A percentile compares a stretch with the other conserved stretches of the same genome.
Conservation (phyloP, 345 rosid genomes). For the Mallotus nudiflorus region DNA sequence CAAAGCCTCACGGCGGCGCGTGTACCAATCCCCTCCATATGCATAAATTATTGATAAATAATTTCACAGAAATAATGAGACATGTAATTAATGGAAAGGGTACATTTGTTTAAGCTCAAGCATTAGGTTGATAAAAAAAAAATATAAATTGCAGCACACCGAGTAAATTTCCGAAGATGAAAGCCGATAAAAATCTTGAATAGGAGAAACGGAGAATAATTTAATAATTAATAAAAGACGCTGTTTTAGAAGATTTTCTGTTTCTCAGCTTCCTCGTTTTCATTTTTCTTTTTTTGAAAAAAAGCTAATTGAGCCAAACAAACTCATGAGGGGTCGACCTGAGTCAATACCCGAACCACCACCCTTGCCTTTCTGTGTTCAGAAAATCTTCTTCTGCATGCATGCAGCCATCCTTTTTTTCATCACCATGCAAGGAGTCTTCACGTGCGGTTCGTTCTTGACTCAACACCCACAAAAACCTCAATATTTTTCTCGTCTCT, state of each 20-base stretch:
- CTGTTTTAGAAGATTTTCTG: background rate
- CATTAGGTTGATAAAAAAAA: background rate
- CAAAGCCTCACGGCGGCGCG: background rate
- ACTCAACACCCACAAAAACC: constrained; percentile 75
- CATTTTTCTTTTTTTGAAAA: too few relatives aligned
- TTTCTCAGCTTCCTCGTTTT: background rate
- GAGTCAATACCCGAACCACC: constrained; percentile 99
- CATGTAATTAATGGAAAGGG: background rate
- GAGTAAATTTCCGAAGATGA: too few relatives aligned
- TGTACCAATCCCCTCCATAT: too few relatives aligned
- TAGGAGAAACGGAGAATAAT: too few relatives aligned
- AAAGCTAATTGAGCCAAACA: constrained; percentile 19
- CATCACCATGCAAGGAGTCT: constrained; percentile 52
- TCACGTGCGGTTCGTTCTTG: constrained; percentile 99
- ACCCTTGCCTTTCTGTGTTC: constrained; percentile 59
- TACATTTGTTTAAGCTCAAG: background rate
- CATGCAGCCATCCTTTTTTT: background rate
- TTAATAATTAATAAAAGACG: constrained; percentile 10
- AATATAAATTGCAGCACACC: too few relatives aligned
- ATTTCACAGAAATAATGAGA: background rate
- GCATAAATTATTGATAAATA: too few relatives aligned
- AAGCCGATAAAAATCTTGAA: too few relatives aligned
- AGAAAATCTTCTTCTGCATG: constrained; percentile 19
- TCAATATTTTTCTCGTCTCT: background rate
- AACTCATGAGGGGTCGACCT: constrained; percentile 48